Evolutionary conservation across 192 early-diverging fungal species (phyloP).

Genomic region (Entrophospora sp.): DNA sequence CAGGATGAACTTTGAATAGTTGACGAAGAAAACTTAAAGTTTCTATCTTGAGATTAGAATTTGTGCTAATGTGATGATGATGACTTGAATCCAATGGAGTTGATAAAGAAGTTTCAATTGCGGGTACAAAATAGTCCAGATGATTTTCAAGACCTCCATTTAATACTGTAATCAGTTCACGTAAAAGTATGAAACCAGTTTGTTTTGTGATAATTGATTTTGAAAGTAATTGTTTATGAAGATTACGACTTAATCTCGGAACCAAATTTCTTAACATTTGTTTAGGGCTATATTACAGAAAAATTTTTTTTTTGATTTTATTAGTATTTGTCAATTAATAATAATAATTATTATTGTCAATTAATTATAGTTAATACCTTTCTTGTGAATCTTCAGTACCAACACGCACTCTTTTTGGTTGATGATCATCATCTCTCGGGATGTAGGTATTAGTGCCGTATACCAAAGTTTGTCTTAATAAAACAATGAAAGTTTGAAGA

Average conservation of each 20-base stretch:
- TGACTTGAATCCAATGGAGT: slow-evolving; percentile 36
- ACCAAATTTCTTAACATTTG: slow-evolving; percentile 52
- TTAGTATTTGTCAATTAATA: background rate
- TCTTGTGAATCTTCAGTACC: slow-evolving; percentile 40
- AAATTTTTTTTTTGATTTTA: background rate
- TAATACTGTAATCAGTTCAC: slow-evolving; percentile 59
- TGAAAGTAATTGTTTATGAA: slow-evolving; percentile 58
- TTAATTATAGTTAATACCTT: slow-evolving; percentile 20
- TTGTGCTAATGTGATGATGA: slow-evolving; percentile 49
- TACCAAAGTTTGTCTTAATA: slow-evolving; percentile 52
- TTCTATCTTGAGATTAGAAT: slow-evolving; percentile 80
- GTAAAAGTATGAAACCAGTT: slow-evolving; percentile 62
- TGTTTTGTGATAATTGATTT: slow-evolving; percentile 71
- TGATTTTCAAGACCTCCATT: slow-evolving; percentile 63
- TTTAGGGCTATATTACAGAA: slow-evolving; percentile 30
- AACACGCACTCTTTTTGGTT: slow-evolving; percentile 36
- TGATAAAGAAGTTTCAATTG: slow-evolving; percentile 62
- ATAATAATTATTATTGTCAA: background rate
- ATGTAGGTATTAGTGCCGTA: slow-evolving; percentile 35
- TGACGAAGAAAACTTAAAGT: slow-evolving; percentile 63
- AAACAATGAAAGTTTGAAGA: slow-evolving; percentile 56
- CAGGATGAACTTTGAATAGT: slow-evolving; percentile 51
- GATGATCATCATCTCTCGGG: slow-evolving; percentile 31
- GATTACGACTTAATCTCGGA: slow-evolving; percentile 52
- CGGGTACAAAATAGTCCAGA: slow-evolving; percentile 56